These are phyloP conservation scores for Cercospora beticola DNA, from an alignment of 2,329 filamentous ascomycete species.

Conservation along the genomic window DNA sequence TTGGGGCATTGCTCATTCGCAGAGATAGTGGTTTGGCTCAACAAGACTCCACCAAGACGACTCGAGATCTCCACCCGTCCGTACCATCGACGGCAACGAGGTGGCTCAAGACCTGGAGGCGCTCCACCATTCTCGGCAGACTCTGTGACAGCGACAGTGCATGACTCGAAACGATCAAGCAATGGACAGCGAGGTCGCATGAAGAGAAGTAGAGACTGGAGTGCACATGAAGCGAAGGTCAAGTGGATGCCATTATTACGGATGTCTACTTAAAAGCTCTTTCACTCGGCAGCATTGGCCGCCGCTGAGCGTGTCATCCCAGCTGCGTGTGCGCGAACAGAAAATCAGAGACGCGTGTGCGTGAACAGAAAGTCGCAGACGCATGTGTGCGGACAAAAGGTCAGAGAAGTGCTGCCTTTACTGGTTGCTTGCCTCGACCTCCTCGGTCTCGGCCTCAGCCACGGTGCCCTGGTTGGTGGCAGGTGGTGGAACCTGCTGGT, in stretches of 20 bases:
- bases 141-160: neutral
- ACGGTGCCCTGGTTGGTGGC: neutral
- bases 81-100: neutral
- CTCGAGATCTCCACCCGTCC: neutral
- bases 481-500: neutral
- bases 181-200: neutral
- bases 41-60: neutral
- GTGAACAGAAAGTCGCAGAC: neutral
- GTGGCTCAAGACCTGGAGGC: neutral
- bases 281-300: neutral
- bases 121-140: neutral
- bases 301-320: neutral
- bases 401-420: neutral
- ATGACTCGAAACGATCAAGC: neutral
- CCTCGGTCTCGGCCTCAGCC: neutral
- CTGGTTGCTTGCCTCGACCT: neutral
- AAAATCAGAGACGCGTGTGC: neutral
- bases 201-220: neutral
- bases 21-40: neutral
- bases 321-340: neutral
- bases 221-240: neutral
- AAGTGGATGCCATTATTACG: neutral
- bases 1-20: neutral
- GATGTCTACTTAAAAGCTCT: neutral
- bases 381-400: neutral